A percentile compares a stretch with the other conserved stretches of the same genome.
Conservation (phyloP, 2,329 filamentous ascomycete genomes). For the Diaporthe aspalathi region DNA sequence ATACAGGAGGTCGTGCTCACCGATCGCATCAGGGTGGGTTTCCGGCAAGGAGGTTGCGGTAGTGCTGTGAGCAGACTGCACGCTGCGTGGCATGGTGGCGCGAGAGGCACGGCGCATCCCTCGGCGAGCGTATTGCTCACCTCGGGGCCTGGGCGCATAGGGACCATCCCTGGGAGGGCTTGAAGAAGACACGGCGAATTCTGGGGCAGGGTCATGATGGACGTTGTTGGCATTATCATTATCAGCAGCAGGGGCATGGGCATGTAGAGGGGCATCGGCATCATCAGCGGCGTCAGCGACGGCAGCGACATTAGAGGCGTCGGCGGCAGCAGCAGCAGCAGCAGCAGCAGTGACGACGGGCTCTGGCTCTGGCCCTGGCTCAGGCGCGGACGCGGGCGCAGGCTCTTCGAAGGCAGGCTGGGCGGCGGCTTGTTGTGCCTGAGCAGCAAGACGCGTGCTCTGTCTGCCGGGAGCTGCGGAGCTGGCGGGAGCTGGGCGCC, state of each 20-base stretch:
- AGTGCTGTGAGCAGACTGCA: background rate
- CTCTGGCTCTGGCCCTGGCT: background rate
- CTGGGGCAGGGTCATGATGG: background rate
- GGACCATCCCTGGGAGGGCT: conserved; percentile 14
- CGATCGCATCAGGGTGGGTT: conserved; percentile 7
- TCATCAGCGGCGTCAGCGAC: background rate
- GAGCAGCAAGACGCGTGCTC: conserved; percentile 37
- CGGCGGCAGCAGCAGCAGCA: conserved; percentile 20
- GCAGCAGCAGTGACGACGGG: conserved; percentile 30
- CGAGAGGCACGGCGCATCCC: conserved; percentile 23
- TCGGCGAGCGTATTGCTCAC: conserved; percentile 34
- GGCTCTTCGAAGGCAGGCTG: conserved; percentile 31
- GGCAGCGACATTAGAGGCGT: too few species aligned
- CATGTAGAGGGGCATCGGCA: conserved; percentile 39
- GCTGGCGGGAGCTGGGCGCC: conserved; percentile 26
- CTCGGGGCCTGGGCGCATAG: conserved; percentile 1
- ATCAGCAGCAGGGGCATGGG: conserved; percentile 38
- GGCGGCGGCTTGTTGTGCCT: conserved; percentile 34
- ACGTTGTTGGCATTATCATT: conserved; percentile 21
- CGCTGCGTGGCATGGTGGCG: conserved; percentile 26
- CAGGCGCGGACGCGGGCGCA: background rate
- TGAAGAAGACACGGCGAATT: conserved; percentile 20
- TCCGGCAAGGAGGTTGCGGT: conserved; percentile 11
- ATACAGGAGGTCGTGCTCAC: conserved; percentile 15
- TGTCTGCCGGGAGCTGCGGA: conserved; percentile 31